Evolutionary conservation across 2,329 filamentous ascomycete species (phyloP).

Genomic region (Hypoxylon sp.): DNA sequence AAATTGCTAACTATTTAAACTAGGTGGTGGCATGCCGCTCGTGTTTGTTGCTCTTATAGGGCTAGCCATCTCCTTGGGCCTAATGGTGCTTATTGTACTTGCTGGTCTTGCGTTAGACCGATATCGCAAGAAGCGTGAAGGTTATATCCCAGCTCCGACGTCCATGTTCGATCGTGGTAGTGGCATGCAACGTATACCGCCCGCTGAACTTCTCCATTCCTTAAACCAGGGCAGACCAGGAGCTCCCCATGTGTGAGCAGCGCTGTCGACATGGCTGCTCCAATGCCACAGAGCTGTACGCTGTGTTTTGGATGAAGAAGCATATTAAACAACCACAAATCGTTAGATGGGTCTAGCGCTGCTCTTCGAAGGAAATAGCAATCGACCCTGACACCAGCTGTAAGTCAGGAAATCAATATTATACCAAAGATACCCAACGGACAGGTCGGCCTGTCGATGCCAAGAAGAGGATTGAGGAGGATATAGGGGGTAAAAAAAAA

Average conservation of each 20-base stretch:
- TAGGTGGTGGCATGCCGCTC: slow-evolving; percentile 74
- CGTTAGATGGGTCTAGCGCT: slow-evolving; percentile 5
- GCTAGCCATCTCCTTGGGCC: slow-evolving; percentile 81
- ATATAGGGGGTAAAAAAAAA: slow-evolving; percentile 27
- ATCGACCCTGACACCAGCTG: slow-evolving; percentile 18
- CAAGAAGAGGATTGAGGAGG: slow-evolving; percentile 38
- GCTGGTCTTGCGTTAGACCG: slow-evolving; percentile 82
- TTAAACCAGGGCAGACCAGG: slow-evolving; percentile 65
- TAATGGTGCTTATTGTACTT: slow-evolving; percentile 84
- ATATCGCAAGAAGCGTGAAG: slow-evolving; percentile 81
- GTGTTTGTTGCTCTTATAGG: slow-evolving; percentile 86
- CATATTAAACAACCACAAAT: slow-evolving; percentile 5
- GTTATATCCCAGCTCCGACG: slow-evolving; percentile 83
- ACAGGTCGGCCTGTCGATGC: slow-evolving; percentile 38
- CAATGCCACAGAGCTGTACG: slow-evolving; percentile 2
- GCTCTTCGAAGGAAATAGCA: slow-evolving; percentile 19
- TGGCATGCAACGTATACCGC: slow-evolving; percentile 73
- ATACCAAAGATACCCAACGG: slow-evolving; percentile 50
- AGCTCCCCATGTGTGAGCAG: slow-evolving; percentile 65
- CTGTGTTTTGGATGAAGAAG: slow-evolving; percentile 13
- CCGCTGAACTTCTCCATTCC: slow-evolving; percentile 71
- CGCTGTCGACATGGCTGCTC: not conserved
- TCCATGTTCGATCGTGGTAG: slow-evolving; percentile 73
- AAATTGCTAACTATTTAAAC: slow-evolving; percentile 39
- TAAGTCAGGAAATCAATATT: slow-evolving; percentile 36